phyloP scores from a whole-genome alignment of 1,139 yeast species.

The Casaregolazyma lundiana region DNA sequence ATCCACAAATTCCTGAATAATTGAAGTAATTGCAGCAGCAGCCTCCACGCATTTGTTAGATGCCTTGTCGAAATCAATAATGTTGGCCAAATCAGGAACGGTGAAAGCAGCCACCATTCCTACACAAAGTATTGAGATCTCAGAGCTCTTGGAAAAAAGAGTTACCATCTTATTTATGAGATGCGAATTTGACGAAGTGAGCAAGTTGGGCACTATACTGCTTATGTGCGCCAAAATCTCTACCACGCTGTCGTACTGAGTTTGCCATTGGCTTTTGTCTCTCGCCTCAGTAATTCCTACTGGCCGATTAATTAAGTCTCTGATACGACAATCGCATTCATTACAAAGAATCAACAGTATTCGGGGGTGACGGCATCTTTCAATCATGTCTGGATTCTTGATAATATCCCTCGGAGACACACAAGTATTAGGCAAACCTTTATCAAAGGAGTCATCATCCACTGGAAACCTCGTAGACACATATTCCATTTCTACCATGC shows the following conservation, averaged over 20 bases:
- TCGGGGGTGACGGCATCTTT: not conserved
- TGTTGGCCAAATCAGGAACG: too few relatives aligned
- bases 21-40: not conserved
- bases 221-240: not conserved
- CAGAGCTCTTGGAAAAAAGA: too few relatives aligned
- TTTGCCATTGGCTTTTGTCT: not conserved
- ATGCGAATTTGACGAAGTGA: too few relatives aligned
- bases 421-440: slow-evolving; percentile 3
- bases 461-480: slow-evolving; percentile 1
- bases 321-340: not conserved
- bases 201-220: too few relatives aligned
- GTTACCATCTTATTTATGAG: too few relatives aligned
- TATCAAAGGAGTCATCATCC: slow-evolving; percentile 3
- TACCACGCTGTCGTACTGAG: not conserved
- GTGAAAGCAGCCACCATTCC: too few relatives aligned
- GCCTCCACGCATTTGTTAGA: not conserved
- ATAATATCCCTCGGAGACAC: not conserved
- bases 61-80: too few relatives aligned
- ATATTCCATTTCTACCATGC: not conserved
- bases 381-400: not conserved
- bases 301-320: not conserved
- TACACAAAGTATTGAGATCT: too few relatives aligned
- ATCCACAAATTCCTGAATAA: too few relatives aligned
- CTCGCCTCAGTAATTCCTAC: not conserved
- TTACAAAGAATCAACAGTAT: not conserved